These are phyloP conservation scores for Claviceps paspali DNA, from an alignment of 2,329 filamentous ascomycete genomes.

Conservation along the genomic window DNA sequence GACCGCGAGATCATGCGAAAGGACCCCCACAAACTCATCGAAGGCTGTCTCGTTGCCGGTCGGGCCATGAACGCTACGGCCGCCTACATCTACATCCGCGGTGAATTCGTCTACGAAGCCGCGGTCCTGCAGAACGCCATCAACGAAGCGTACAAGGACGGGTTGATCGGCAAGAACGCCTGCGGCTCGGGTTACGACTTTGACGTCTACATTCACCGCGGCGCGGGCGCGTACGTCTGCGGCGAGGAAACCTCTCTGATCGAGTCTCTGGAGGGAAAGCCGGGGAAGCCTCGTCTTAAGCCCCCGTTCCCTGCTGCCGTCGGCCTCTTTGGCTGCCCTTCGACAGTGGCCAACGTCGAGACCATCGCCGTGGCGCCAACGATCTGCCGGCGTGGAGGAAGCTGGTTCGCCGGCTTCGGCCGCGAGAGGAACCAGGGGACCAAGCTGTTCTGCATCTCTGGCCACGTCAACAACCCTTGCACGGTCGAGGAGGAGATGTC, in stretches of 20 bases:
- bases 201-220: slow-evolving; percentile 90
- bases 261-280: slow-evolving; percentile 95
- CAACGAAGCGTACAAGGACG: slow-evolving; percentile 91
- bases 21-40: slow-evolving; percentile 96
- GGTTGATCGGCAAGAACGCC: slow-evolving; percentile 94
- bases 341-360: slow-evolving; percentile 96
- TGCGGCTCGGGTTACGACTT: slow-evolving; percentile 96
- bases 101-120: slow-evolving; percentile 94
- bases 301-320: slow-evolving; percentile 95
- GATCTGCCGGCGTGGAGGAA: slow-evolving; percentile 81
- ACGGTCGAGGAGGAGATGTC: slow-evolving; percentile 99
- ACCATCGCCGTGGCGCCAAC: slow-evolving; percentile 91
- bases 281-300: slow-evolving; percentile 96
- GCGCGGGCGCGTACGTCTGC: slow-evolving; percentile 94
- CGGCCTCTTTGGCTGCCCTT: slow-evolving; percentile 94
- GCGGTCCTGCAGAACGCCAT: slow-evolving; percentile 88
- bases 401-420: slow-evolving; percentile 87
- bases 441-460: slow-evolving; percentile 96
- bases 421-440: slow-evolving; percentile 94
- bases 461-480: slow-evolving; percentile 95
- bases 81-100: slow-evolving; percentile 98
- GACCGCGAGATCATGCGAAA: slow-evolving; percentile 99
- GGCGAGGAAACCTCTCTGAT: slow-evolving; percentile 97
- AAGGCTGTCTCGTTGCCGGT: slow-evolving; percentile 90
- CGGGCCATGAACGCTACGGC: slow-evolving; percentile 98